phyloP scores from a whole-genome alignment of 2,329 filamentous ascomycete species.

The Pseudopyrenochaeta lycopersici region DNA sequence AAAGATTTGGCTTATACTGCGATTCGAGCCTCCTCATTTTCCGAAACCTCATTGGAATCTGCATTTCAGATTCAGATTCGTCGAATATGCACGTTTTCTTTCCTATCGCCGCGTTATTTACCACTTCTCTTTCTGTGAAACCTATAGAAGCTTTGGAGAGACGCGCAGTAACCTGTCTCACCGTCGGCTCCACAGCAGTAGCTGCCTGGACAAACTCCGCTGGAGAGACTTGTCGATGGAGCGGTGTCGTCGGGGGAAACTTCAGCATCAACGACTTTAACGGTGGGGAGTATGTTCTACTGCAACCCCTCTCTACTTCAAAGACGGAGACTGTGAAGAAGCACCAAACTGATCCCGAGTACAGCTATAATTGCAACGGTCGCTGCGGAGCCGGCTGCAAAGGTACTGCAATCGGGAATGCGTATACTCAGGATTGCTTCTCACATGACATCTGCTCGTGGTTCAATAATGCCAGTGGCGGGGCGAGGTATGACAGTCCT shows the following conservation, averaged over 20 bases:
- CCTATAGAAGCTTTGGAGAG: constrained; percentile 1
- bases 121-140: not conserved
- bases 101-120: constrained; percentile 3
- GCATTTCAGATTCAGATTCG: not conserved
- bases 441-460: constrained; percentile 62
- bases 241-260: constrained; percentile 58
- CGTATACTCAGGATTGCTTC: constrained; percentile 62
- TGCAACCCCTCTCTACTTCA: not conserved
- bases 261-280: constrained; percentile 55
- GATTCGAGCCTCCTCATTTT: no score
- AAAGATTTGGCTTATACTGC: no score
- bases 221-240: constrained; percentile 55
- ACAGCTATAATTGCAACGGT: constrained; percentile 61
- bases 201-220: constrained; percentile 58
- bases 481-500: constrained; percentile 49
- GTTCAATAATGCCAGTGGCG: constrained; percentile 60
- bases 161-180: constrained; percentile 51
- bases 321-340: not conserved
- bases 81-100: constrained; percentile 4
- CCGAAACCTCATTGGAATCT: no score
- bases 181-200: constrained; percentile 53
- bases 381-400: constrained; percentile 59
- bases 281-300: constrained; percentile 53
- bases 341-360: constrained; percentile 3
- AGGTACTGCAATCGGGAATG: constrained; percentile 56